A percentile compares a stretch with the other conserved stretches of the same genome.
phyloP scores from a whole-genome alignment of 352 stramenopile genomes.

The Globisporangium ultimum region DNA sequence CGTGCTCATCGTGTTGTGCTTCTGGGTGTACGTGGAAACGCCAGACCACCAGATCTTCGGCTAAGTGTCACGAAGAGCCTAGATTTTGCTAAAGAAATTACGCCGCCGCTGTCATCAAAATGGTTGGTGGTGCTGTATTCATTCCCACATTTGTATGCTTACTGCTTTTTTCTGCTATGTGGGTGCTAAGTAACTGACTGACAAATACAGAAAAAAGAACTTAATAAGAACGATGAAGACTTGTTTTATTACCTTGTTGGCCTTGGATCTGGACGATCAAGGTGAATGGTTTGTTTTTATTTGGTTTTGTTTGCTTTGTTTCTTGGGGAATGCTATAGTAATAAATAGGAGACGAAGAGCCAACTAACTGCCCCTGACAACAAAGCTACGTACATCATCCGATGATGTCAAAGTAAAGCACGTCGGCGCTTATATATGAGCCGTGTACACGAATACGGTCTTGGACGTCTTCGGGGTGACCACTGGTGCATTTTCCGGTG shows the following conservation, averaged over 20 bases:
- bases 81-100: too few species aligned
- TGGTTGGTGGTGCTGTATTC: slow-evolving; percentile 28
- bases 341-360: too few species aligned
- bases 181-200: not conserved
- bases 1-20: slow-evolving; percentile 61
- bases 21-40: slow-evolving; percentile 81
- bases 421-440: slow-evolving; percentile 35
- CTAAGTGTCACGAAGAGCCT: slow-evolving; percentile 10
- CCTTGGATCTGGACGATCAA: not conserved
- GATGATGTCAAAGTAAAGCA: too few species aligned
- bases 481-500: slow-evolving; percentile 23
- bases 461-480: slow-evolving; percentile 23
- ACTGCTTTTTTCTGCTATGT: not conserved
- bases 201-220: not conserved
- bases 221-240: too few species aligned
- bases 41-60: slow-evolving; percentile 46
- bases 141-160: slow-evolving; percentile 1
- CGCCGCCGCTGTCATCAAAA: slow-evolving; percentile 40
- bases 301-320: slow-evolving; percentile 16
- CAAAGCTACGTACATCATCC: too few species aligned
- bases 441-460: slow-evolving; percentile 50
- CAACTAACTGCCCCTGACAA: too few species aligned
- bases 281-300: slow-evolving; percentile 28
- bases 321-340: too few species aligned
- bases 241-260: too few species aligned